Evolutionary conservation across 2,329 filamentous ascomycete genomes (phyloP).

Genomic region (Trichoderma oligosporum): DNA sequence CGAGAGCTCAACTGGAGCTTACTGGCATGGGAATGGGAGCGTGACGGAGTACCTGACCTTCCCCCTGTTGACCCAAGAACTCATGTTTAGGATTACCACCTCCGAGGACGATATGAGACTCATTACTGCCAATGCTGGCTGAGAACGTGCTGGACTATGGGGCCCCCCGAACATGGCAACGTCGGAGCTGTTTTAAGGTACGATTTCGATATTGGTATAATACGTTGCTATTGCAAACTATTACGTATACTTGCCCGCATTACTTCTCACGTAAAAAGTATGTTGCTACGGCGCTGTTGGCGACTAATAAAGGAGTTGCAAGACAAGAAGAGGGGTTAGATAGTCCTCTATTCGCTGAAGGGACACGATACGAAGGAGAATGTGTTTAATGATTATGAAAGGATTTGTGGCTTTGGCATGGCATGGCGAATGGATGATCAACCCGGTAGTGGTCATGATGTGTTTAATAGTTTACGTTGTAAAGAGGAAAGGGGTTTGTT

Average conservation of each 20-base stretch:
- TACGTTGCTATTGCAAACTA: neutral
- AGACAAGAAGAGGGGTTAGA: constrained; percentile 47
- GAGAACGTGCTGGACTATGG: neutral
- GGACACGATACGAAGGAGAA: constrained; percentile 2
- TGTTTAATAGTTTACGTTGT: neutral
- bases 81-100: constrained; percentile 49
- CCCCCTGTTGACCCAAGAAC: constrained; percentile 45
- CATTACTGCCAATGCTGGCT: constrained; percentile 23
- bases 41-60: constrained; percentile 38
- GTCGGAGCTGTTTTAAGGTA: neutral
- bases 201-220: neutral
- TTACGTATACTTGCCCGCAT: neutral
- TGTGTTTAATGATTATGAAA: constrained; percentile 18
- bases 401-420: constrained; percentile 26
- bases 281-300: constrained; percentile 25
- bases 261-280: constrained; percentile 14
- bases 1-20: constrained; percentile 84
- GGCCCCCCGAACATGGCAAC: neutral
- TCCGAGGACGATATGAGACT: constrained; percentile 38
- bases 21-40: constrained; percentile 73
- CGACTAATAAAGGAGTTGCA: constrained; percentile 30
- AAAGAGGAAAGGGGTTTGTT: neutral
- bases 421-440: constrained; percentile 19
- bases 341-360: constrained; percentile 43
- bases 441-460: neutral